These are phyloP conservation scores for Mortierella sp. DNA, from an alignment of 371 early-diverging fungal species.

Conservation along the genomic window DNA sequence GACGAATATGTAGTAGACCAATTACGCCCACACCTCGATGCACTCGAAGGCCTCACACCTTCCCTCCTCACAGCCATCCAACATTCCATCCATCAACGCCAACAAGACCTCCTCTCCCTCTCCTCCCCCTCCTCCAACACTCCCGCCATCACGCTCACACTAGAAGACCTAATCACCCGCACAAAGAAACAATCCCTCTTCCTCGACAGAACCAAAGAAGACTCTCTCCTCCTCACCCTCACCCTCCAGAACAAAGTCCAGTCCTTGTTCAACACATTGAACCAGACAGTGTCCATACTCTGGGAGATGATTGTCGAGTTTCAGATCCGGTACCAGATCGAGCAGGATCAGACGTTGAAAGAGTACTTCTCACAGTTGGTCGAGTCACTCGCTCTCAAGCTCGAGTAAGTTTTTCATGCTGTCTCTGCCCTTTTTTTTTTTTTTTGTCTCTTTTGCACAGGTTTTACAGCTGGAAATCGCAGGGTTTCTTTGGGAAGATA, in stretches of 20 bases:
- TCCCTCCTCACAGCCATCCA: constrained; percentile 26
- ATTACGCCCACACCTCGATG: constrained; percentile 33
- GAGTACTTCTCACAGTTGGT: constrained; percentile 37
- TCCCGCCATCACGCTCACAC: background rate
- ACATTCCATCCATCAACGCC: constrained; percentile 22
- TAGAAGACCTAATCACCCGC: constrained; percentile 2
- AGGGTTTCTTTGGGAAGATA: too few relatives aligned
- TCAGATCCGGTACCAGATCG: constrained; percentile 36
- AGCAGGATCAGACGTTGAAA: constrained; percentile 33
- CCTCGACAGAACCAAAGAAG: constrained; percentile 22
- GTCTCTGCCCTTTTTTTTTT: background rate
- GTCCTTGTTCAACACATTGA: constrained; percentile 27
- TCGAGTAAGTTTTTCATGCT: constrained; percentile 25
- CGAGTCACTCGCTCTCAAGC: constrained; percentile 23
- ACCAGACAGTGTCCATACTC: constrained; percentile 19
- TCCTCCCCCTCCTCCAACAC: background rate
- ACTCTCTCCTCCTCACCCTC: background rate
- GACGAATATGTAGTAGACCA: constrained; percentile 35
- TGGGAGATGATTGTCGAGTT: constrained; percentile 49
- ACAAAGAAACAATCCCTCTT: background rate
- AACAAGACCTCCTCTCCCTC: constrained; percentile 15
- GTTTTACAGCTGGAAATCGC: background rate
- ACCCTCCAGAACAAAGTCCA: constrained; percentile 14
- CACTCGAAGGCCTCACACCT: constrained; percentile 19
- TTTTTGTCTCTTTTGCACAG: background rate